A percentile compares a stretch with the other conserved stretches of the same genome.
Evolutionary conservation across 495 filamentous ascomycete species (phyloP).

Genomic region (Aspergillus diversus): DNA sequence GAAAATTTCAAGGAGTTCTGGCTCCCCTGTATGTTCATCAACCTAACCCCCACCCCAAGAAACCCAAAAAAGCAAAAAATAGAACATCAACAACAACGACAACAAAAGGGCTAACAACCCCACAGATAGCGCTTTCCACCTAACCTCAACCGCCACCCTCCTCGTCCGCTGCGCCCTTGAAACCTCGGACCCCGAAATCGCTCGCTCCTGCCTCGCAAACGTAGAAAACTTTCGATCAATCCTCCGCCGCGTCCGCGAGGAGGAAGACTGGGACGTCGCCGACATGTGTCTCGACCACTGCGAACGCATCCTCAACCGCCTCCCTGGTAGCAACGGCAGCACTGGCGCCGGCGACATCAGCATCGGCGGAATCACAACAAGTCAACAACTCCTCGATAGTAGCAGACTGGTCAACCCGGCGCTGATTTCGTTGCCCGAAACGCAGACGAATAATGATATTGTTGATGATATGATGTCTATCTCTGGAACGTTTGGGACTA

Average conservation of each 20-base stretch:
- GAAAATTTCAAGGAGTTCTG: constrained; percentile 54
- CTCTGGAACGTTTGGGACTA: constrained; percentile 52
- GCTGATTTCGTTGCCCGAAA: constrained; percentile 49
- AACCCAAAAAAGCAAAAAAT: not conserved
- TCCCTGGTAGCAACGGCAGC: constrained; percentile 34
- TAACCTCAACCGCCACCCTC: constrained; percentile 52
- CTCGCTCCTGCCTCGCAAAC: constrained; percentile 46
- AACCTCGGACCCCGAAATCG: constrained; percentile 44
- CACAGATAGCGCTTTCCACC: constrained; percentile 53
- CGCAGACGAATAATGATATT: constrained; percentile 54
- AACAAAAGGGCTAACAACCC: constrained; percentile 24
- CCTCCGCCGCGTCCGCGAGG: constrained; percentile 53
- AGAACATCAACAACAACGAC: not conserved
- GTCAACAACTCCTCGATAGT: constrained; percentile 9
- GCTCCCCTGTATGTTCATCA: constrained; percentile 45
- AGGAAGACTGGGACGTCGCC: constrained; percentile 59
- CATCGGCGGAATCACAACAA: constrained; percentile 7
- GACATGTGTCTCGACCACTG: constrained; percentile 59
- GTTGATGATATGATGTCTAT: constrained; percentile 58
- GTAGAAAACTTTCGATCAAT: constrained; percentile 47
- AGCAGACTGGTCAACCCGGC: constrained; percentile 46
- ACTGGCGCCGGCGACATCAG: constrained; percentile 14
- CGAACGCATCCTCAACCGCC: constrained; percentile 49
- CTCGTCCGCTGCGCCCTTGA: constrained; percentile 53
- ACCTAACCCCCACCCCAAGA: not conserved